Conservation (phyloP, 352 stramenopile species). For the Globisporangium emineosum region DNA sequence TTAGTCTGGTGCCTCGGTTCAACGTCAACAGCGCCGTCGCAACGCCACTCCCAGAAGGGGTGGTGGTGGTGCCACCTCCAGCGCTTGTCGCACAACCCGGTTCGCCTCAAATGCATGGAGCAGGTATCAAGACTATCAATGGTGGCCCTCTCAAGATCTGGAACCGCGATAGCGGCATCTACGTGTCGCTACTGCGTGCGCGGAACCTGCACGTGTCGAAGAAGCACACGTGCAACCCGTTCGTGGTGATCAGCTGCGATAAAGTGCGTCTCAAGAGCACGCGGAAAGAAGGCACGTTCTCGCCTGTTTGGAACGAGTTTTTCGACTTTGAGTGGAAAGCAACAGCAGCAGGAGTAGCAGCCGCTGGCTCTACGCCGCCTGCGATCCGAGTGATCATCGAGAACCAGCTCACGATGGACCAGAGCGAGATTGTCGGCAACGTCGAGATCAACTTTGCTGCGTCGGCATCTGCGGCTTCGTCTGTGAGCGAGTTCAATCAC, state of each 20-base stretch:
- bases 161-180: conserved; percentile 45
- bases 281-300: conserved; percentile 60
- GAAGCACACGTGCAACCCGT: conserved; percentile 75
- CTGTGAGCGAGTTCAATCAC: conserved; percentile 7
- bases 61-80: not conserved
- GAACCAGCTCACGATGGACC: conserved; percentile 63
- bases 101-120: conserved; percentile 14
- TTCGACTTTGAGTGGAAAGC: conserved; percentile 71
- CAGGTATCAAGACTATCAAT: not conserved
- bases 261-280: conserved; percentile 61
- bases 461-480: not conserved
- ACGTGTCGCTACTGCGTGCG: conserved; percentile 46
- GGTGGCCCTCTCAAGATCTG: conserved; percentile 38
- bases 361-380: conserved; percentile 5
- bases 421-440: conserved; percentile 64
- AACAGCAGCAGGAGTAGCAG: not conserved
- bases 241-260: conserved; percentile 50
- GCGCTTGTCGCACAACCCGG: not conserved
- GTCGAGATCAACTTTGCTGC: conserved; percentile 37
- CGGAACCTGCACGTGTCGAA: conserved; percentile 51
- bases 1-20: conserved; percentile 56
- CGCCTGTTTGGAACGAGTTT: conserved; percentile 72
- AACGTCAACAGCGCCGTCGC: conserved; percentile 46
- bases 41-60: conserved; percentile 26
- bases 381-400: conserved; percentile 47